Percentiles rank a stretch among this genome's conserved stretches.
phyloP scores from a whole-genome alignment of 2,329 filamentous ascomycete genomes.

The Apiospora koreana region DNA sequence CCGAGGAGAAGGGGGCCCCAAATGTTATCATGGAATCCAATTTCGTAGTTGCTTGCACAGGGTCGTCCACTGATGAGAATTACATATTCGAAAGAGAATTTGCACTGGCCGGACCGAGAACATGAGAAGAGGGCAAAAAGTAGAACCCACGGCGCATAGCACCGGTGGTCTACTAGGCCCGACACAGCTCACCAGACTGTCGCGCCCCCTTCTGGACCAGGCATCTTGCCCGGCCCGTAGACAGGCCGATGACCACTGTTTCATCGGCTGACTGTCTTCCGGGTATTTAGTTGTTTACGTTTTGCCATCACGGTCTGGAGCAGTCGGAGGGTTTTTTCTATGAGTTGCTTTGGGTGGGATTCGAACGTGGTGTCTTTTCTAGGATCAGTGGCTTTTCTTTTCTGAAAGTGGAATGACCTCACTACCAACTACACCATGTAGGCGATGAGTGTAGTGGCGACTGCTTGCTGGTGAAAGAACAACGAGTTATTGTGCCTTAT shows the following conservation, averaged over 20 bases:
- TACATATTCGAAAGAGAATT: background rate
- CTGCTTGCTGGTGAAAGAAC: background rate
- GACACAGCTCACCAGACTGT: conserved; percentile 7
- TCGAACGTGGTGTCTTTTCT: conserved; percentile 7
- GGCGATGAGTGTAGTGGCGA: background rate
- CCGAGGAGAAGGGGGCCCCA: no score
- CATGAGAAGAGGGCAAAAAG: background rate
- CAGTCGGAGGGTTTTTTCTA: background rate
- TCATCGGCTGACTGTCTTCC: background rate
- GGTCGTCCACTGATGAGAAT: background rate
- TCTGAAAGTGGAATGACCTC: background rate
- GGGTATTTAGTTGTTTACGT: conserved; percentile 6
- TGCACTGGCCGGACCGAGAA: background rate
- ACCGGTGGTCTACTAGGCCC: conserved; percentile 3
- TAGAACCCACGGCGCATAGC: background rate
- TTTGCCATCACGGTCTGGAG: conserved; percentile 4
- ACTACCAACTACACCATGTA: conserved; percentile 3
- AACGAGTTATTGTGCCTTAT: background rate
- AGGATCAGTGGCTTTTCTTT: conserved; percentile 3
- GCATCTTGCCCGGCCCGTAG: background rate
- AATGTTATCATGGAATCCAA: no score
- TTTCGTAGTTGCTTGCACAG: background rate
- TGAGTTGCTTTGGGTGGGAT: background rate
- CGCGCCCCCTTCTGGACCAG: conserved; percentile 1
- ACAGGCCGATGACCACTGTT: conserved; percentile 5